Base-by-base conservation (phyloP, 805 yeast genomes). In the Ogataea saltuana region DNA sequence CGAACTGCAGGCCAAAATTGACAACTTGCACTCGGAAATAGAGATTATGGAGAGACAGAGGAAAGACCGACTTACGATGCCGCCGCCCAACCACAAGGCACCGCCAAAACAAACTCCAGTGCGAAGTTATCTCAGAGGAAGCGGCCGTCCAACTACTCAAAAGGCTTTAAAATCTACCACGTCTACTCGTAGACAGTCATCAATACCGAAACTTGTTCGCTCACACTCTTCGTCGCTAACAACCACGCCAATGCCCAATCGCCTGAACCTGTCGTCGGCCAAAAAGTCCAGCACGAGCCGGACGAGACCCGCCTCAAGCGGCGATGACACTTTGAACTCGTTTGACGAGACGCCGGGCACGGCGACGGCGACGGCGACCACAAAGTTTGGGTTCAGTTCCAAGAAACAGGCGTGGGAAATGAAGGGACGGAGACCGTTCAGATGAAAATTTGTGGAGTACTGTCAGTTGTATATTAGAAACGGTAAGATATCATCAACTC, bases 401-500 rank as follows among this genome's bases (percentile, higher is more conserved):
- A 25, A 32, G 9, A 41, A 42, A 22, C 10, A 13, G n/a, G 10
- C 39, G n/a, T 57, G 64, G 64, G 53, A 54, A 26, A 50, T 54
- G 6, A 54, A 44, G 25, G 62, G 57, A 8, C 45, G 58, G 10
- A 50, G 38, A 42, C 65, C 63, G 9, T 60, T 59, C 25, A 49
- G 61, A 32, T 56, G 39, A 33, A 4, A n/a, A n/a, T n/a, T n/a
- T n/a, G n/a, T n/a, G n/a, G n/a, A n/a, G n/a, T n/a, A n/a, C n/a
- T n/a, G n/a, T n/a, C n/a, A n/a, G n/a, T n/a, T n/a, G n/a, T n/a
- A n/a, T n/a, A n/a, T n/a, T n/a, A n/a, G n/a, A 21, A 13, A 22
- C 9, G 15, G 15, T 9, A 6, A n/a, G n/a, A n/a, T n/a, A n/a
- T n/a, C n/a, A n/a, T n/a, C n/a, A n/a, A n/a, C n/a, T n/a, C n/a